These are phyloP conservation scores for Aureobasidium sp. DNA, from an alignment of 2,329 filamentous ascomycete species.

Conservation along the genomic window DNA sequence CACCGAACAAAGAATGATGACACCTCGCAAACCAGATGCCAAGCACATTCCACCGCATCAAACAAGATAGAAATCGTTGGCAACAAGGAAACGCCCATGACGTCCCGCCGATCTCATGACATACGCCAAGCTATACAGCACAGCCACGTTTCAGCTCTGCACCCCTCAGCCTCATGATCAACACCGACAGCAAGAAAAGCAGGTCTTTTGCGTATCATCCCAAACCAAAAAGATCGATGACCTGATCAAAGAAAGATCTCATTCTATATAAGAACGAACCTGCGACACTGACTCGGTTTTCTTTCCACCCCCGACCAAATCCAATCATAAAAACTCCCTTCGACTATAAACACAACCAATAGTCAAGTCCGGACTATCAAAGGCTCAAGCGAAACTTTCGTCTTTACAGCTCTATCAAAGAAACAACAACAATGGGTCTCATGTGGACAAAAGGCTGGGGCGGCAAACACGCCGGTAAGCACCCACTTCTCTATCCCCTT, in stretches of 20 bases:
- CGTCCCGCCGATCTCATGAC: constrained; percentile 3
- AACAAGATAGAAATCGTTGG: not conserved
- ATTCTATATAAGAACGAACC: not conserved
- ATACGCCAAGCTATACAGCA: not conserved
- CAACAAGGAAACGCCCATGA: constrained; percentile 8
- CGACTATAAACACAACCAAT: not conserved
- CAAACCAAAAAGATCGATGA: not conserved
- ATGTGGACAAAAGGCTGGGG: constrained; percentile 43
- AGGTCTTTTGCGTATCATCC: not conserved
- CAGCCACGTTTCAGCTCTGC: constrained; percentile 4
- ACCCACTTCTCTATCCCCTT: not conserved
- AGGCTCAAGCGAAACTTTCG: not conserved
- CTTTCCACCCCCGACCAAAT: not conserved
- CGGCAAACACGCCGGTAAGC: constrained; percentile 37
- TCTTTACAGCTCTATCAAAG: constrained; percentile 6
- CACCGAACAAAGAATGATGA: too few relatives aligned
- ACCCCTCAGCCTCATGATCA: constrained; percentile 5
- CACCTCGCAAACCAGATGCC: too few relatives aligned
- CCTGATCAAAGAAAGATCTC: not conserved
- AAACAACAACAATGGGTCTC: constrained; percentile 34
- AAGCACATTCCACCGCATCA: too few relatives aligned
- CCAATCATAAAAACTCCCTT: not conserved
- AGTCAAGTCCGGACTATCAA: not conserved
- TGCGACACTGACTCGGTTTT: not conserved
- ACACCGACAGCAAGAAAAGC: not conserved